Base-by-base conservation (phyloP, 75 land plant species). In the Isoetes taiwanensis region DNA sequence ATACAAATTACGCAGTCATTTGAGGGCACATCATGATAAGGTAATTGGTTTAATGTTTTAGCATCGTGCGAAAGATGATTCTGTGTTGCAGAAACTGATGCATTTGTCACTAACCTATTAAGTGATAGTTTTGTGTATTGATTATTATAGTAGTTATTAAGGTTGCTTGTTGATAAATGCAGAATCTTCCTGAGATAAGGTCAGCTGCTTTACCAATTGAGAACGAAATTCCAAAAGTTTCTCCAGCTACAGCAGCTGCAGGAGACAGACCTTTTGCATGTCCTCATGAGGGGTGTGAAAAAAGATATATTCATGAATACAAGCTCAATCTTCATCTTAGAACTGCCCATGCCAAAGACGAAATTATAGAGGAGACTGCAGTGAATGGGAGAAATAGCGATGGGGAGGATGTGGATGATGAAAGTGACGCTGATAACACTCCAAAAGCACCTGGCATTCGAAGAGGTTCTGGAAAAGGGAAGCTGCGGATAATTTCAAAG, bases 291-390 rank as follows among this genome's bases (percentile, higher is more conserved):
- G 96, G 96, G 25, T 94, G 99, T 67, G 80, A 70, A 3, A 94
- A 94, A 66, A 61, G 86, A 16, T 94, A 94, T 73, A 87, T 94
- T 28, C 95, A 88, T 30, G 90, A 84, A 40, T 94, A 94, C 69
- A 94, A 94, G 62, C 74, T 94, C 17, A 94, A 94, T 63, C 86
- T 94, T 39, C 99, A 94, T 63, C 56, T 94, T 14, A 82, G 70
- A 61, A 69, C 62, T 40, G 80, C 77, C 50, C 99, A 94, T 66
- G 74, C 75, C 10, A 78, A 72, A 16, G 81, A 94, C 32, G 52
- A 69, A 30, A 26, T 60, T 1, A 81, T 73, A 33, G 83, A 82
- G 34, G 28, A 24, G 1, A 43, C 1, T 2, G 12, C 3, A 3
- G 17, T 6, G 33, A 74, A 69, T 41, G 72, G 73, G 17, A 31